These are phyloP conservation scores for Fusarium buharicum DNA, from an alignment of 2,329 filamentous ascomycete species.

Conservation along the genomic window DNA sequence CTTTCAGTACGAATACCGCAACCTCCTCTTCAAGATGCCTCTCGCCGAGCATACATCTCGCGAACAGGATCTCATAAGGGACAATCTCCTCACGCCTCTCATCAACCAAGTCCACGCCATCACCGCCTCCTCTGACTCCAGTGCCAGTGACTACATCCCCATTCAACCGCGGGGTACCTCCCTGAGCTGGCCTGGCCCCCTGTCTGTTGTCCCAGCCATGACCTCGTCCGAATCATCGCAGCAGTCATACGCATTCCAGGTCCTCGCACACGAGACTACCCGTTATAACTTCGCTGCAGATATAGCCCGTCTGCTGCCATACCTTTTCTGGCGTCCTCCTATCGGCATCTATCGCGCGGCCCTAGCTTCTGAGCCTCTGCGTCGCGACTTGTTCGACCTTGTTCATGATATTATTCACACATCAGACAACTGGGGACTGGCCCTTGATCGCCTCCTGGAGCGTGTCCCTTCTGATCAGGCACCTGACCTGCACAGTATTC, in stretches of 20 bases:
- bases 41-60: constrained; percentile 34
- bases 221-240: constrained; percentile 24
- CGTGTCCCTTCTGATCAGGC: constrained; percentile 27
- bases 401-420: constrained; percentile 42
- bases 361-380: constrained; percentile 31
- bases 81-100: constrained; percentile 39
- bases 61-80: constrained; percentile 32
- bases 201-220: constrained; percentile 45
- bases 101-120: constrained; percentile 43
- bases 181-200: constrained; percentile 40
- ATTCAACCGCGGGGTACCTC: constrained; percentile 36
- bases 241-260: constrained; percentile 38
- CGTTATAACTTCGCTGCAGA: constrained; percentile 39
- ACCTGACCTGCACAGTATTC: constrained; percentile 43
- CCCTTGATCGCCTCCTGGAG: constrained; percentile 32
- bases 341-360: constrained; percentile 44
- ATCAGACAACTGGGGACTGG: constrained; percentile 19
- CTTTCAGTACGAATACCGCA: constrained; percentile 75
- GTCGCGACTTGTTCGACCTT: constrained; percentile 34
- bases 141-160: constrained; percentile 5
- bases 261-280: constrained; percentile 36
- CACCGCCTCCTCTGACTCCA: constrained; percentile 27
- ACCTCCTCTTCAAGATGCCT: constrained; percentile 47
- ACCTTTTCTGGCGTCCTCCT: constrained; percentile 54
- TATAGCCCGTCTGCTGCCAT: constrained; percentile 49